Base-by-base conservation (phyloP, 2,329 filamentous ascomycete species). In the Fusarium lateritium region DNA sequence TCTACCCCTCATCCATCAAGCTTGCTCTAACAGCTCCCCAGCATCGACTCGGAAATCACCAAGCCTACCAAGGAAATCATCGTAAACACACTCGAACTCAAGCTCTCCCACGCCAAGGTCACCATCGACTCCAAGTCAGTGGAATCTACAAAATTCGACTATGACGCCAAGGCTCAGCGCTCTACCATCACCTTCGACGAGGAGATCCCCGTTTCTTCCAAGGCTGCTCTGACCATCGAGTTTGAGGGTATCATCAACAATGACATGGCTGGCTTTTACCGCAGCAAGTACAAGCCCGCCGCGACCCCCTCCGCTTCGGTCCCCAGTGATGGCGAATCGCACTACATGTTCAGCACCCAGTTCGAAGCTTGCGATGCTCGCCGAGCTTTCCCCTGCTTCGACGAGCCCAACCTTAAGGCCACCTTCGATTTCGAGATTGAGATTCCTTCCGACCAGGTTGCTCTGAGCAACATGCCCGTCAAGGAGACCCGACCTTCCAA, bases 331-430 rank as follows among this genome's bases (percentile, higher is more conserved):
- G 85, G 85, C 46, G 85, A 89, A 74, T 88, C 85, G 77, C 87
- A 89, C 79, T 87, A 88, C 77, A 94, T 95, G 92, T 85, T 97
- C 80, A 97, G 93, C 83, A 99, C 96, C 49, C 96, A 99, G 79
- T 99, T 99, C 77, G 96, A 99, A 84, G 92, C 94, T 45, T 97
- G 94, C 76, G 96, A 99, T 81, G 96, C 96, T 65, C 91, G 96
- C 70, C 88, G 94, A 71, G 95, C 96, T 10, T 98, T 99, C 82
- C 96, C 96, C 47, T 99, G 96, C 83, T 98, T 98, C 76, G 96
- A 99, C 77, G 96, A 99, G 83, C 96, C 96, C 42, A 97, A 97
- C 76, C 87, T 98, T 69, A 99, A 99, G 83, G 94, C 96, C 13
- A 95, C 94, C 4, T 98, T 98, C 76, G 94, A 98, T 79, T 92